Conservation (phyloP, 768 basidiomycete genomes). For the Grammothele lineata region DNA sequence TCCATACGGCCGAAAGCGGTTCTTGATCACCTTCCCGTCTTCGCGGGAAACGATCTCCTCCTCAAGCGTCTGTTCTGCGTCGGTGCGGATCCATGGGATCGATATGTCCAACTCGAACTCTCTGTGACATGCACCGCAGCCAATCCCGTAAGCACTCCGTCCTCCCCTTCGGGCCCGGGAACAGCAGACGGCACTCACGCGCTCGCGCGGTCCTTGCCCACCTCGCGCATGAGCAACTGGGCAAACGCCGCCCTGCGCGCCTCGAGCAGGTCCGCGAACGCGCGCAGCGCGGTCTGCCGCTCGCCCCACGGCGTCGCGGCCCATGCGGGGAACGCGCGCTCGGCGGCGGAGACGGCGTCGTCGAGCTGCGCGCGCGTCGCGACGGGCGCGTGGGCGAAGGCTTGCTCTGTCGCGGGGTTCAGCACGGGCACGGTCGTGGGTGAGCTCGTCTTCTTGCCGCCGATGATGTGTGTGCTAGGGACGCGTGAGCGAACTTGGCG, state of each 20-base stretch:
- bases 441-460: constrained; percentile 4
- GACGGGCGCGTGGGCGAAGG: constrained; percentile 6
- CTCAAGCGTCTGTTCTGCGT: not conserved
- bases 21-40: not conserved
- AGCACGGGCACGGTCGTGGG: not conserved
- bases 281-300: constrained; percentile 1
- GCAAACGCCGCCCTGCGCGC: not conserved
- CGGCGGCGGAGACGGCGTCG: constrained; percentile 5
- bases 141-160: no score
- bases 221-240: constrained; percentile 4
- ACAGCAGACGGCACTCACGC: not conserved
- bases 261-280: constrained; percentile 2
- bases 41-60: constrained; percentile 2
- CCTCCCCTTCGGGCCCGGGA: not conserved
- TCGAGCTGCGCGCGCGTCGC: constrained; percentile 10
- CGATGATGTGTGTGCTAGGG: constrained; percentile 10
- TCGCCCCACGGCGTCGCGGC: constrained; percentile 2
- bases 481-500: no score
- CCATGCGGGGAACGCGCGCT: constrained; percentile 8
- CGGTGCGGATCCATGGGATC: not conserved
- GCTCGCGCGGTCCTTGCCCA: constrained; percentile 4
- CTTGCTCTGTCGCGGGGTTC: constrained; percentile 9
- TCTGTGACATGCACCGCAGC: not conserved
- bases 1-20: constrained; percentile 6
- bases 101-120: not conserved